A percentile compares a stretch with the other conserved stretches of the same genome.
Conservation (phyloP, 805 yeast species). For the Monosporozyma aerobia region DNA sequence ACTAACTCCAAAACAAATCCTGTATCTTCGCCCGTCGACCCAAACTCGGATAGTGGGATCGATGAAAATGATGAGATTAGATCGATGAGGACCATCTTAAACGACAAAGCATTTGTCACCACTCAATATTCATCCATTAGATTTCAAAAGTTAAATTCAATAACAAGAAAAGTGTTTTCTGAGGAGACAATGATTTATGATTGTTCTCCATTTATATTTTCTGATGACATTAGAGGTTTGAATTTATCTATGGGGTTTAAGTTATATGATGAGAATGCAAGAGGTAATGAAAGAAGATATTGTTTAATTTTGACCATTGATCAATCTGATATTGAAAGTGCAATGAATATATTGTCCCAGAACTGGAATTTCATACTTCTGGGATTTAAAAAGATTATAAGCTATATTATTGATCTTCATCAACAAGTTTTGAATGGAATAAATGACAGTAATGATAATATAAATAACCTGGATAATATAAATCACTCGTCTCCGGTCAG, state of each 20-base stretch:
- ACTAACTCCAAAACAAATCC: constrained; percentile 11
- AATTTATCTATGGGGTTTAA: constrained; percentile 54
- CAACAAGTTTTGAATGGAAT: constrained; percentile 17
- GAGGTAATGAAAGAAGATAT: constrained; percentile 68
- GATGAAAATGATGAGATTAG: constrained; percentile 9
- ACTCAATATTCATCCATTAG: constrained; percentile 53
- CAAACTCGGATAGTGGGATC: background rate
- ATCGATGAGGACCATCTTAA: constrained; percentile 28
- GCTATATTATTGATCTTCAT: constrained; percentile 31
- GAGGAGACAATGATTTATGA: constrained; percentile 57
- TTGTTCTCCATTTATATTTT: constrained; percentile 52
- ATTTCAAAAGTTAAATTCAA: constrained; percentile 47
- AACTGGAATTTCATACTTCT: constrained; percentile 45
- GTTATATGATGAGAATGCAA: constrained; percentile 52
- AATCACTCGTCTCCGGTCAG: background rate
- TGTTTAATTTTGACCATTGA: constrained; percentile 50
- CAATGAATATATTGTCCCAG: constrained; percentile 32
- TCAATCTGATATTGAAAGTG: constrained; percentile 33
- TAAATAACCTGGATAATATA: constrained; percentile 9
- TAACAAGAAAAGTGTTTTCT: constrained; percentile 54
- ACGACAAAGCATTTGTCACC: constrained; percentile 33
- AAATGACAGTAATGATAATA: background rate
- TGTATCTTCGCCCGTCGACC: background rate
- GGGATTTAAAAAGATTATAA: constrained; percentile 34
- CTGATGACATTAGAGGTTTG: constrained; percentile 52